Conservation (phyloP, 306 rosid genomes). For the Rosa chinensis region DNA sequence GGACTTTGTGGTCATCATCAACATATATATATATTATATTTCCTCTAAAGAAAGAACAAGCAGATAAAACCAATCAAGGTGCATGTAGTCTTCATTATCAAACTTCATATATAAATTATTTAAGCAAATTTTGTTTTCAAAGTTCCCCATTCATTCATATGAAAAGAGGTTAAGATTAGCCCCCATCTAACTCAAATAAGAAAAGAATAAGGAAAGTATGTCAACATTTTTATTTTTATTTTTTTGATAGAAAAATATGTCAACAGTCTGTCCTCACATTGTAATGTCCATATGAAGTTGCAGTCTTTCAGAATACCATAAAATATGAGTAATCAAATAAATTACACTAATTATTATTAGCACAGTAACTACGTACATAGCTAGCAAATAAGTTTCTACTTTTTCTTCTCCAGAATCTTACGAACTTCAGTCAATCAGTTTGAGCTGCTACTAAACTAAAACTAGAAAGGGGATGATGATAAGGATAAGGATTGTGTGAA, state of each 20-base stretch:
- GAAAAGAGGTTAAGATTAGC: slow-evolving; percentile 5
- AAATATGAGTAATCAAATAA: neutral
- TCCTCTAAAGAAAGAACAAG: slow-evolving; percentile 2
- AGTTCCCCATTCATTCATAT: neutral
- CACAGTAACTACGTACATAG: neutral
- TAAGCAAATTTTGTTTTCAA: neutral
- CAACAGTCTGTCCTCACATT: neutral
- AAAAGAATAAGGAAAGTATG: neutral
- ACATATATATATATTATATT: neutral
- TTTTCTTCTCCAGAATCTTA: neutral
- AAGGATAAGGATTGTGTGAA: neutral
- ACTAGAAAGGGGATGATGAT: neutral
- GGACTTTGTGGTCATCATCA: neutral
- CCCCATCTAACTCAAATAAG: neutral
- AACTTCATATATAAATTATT: neutral
- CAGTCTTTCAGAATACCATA: neutral
- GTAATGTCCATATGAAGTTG: neutral
- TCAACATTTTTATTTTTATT: neutral
- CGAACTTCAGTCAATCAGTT: neutral
- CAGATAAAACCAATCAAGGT: neutral
- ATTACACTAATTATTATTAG: neutral
- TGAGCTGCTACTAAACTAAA: neutral
- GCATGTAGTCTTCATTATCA: neutral
- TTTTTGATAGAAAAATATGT: too few species aligned
- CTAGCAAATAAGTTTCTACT: neutral